Conservation (phyloP, 306 rosid genomes). For the Inga laurina region DNA sequence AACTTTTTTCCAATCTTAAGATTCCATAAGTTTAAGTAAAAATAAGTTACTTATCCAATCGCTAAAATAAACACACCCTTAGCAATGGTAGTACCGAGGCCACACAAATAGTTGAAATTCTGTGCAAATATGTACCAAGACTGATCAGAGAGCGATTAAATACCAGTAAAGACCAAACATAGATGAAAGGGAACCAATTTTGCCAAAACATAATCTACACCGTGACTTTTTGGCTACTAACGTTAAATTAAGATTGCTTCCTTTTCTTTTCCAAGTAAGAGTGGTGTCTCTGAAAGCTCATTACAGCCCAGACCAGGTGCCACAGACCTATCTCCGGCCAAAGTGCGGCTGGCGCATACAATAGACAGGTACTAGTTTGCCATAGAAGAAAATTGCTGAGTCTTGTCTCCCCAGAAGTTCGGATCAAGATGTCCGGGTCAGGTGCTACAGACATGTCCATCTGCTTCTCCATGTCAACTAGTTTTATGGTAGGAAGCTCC, state of each 20-base stretch:
- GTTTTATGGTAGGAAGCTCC: constrained; percentile 45
- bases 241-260: constrained; percentile 34
- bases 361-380: constrained; percentile 65
- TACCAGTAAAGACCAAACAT: not conserved
- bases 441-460: constrained; percentile 81
- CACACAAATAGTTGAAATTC: not conserved
- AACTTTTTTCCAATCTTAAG: too few species aligned
- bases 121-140: not conserved
- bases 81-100: not conserved
- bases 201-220: not conserved
- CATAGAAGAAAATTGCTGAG: constrained; percentile 85
- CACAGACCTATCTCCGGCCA: constrained; percentile 83
- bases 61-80: too few species aligned
- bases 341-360: constrained; percentile 66
- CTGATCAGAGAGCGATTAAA: not conserved
- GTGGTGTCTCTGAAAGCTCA: constrained; percentile 65
- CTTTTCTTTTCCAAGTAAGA: constrained; percentile 63
- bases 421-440: constrained; percentile 70
- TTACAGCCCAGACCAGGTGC: constrained; percentile 66
- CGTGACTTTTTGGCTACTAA: not conserved
- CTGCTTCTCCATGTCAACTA: constrained; percentile 63
- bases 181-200: not conserved
- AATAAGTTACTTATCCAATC: too few species aligned
- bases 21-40: too few species aligned
- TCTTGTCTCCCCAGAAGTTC: constrained; percentile 67